Conservation (phyloP, 768 basidiomycete species). For the Plicaturopsis crispa region DNA sequence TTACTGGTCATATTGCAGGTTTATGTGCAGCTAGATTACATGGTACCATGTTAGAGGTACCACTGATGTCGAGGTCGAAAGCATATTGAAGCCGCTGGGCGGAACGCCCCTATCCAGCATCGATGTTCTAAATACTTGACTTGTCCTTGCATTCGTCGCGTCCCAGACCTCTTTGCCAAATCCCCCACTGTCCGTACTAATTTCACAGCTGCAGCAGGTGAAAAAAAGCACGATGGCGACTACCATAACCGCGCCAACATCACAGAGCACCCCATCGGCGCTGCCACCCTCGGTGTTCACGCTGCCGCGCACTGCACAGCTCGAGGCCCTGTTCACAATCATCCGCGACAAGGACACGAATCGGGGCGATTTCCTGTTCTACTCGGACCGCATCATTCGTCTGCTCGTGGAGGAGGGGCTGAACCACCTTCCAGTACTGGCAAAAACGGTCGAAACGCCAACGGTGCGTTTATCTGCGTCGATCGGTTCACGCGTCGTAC, state of each 20-base stretch:
- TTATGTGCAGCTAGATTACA: too few species aligned
- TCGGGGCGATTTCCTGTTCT: constrained; percentile 94
- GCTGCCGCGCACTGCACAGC: constrained; percentile 83
- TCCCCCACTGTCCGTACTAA: too few species aligned
- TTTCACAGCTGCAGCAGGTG: too few species aligned
- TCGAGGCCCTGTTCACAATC: constrained; percentile 93
- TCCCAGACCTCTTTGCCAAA: too few species aligned
- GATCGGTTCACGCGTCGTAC: background rate
- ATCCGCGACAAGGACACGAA: constrained; percentile 84
- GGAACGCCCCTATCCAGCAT: too few species aligned
- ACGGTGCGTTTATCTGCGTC: constrained; percentile 42
- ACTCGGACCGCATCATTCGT: constrained; percentile 87
- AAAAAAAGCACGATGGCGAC: constrained; percentile 12
- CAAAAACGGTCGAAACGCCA: constrained; percentile 73
- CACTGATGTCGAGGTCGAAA: too few species aligned
- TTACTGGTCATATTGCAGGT: too few species aligned
- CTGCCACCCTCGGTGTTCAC: constrained; percentile 84
- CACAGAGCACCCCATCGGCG: constrained; percentile 26
- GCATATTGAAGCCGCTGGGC: too few species aligned
- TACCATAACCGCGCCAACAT: constrained; percentile 13
- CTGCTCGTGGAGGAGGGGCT: constrained; percentile 78
- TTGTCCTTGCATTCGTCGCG: too few species aligned
- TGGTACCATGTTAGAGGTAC: too few species aligned
- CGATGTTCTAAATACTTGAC: too few species aligned
- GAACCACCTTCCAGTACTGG: constrained; percentile 78